phyloP scores from a whole-genome alignment of 2,329 filamentous ascomycete species.

The Hypoxylon sp. region DNA sequence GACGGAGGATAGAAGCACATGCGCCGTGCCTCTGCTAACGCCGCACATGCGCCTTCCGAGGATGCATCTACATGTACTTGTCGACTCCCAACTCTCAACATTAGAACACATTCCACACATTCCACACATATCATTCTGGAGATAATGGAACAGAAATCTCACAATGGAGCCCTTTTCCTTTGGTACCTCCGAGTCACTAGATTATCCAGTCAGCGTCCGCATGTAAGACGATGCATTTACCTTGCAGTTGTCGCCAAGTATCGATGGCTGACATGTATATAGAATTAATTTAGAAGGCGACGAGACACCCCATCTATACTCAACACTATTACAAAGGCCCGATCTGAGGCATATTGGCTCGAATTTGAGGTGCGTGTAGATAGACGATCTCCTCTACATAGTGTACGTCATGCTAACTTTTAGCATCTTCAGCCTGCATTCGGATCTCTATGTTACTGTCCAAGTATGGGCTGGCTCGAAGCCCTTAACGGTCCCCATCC shows the following conservation, averaged over 20 bases:
- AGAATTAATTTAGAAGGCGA: constrained; percentile 76
- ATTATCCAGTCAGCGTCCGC: constrained; percentile 77
- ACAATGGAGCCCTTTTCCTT: constrained; percentile 96
- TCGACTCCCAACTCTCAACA: background rate
- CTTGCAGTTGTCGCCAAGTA: constrained; percentile 12
- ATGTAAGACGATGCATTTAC: constrained; percentile 61
- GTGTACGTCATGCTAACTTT: constrained; percentile 46
- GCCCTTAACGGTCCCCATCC: constrained; percentile 88
- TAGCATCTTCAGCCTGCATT: constrained; percentile 70
- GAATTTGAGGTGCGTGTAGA: constrained; percentile 73
- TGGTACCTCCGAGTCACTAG: constrained; percentile 86
- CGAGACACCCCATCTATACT: constrained; percentile 80
- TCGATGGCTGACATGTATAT: constrained; percentile 26
- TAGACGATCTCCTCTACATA: too few relatives aligned
- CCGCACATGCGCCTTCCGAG: background rate
- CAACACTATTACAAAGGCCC: constrained; percentile 81
- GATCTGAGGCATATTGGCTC: constrained; percentile 90
- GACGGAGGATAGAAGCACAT: constrained; percentile 14
- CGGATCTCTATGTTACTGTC: constrained; percentile 91
- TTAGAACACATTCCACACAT: constrained; percentile 6
- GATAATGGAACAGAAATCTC: constrained; percentile 27
- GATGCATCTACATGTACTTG: background rate
- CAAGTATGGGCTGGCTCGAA: constrained; percentile 98
- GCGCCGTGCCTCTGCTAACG: background rate
- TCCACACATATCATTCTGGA: background rate